Percentiles rank a stretch among this genome's conserved stretches.
Conservation (phyloP, 352 stramenopile genomes). For the Pythium rishiriense region DNA sequence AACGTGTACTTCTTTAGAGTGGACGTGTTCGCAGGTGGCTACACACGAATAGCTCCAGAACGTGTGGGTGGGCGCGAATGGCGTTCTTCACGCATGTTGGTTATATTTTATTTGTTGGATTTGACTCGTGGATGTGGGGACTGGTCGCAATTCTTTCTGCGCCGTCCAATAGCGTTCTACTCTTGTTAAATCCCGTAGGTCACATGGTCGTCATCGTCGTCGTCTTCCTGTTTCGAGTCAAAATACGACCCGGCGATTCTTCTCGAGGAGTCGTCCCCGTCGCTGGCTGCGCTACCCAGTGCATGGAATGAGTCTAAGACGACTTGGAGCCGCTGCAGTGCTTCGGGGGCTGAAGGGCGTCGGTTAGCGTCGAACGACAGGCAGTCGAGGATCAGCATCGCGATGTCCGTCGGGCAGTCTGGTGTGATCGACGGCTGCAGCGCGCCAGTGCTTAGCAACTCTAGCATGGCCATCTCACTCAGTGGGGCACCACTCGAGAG, state of each 20-base stretch:
- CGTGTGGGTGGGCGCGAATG: background rate
- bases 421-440: conserved; percentile 52
- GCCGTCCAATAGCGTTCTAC: background rate
- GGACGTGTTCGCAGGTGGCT: conserved; percentile 2
- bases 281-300: conserved; percentile 42
- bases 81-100: background rate
- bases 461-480: conserved; percentile 45
- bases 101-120: background rate
- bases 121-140: background rate
- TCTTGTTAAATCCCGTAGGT: conserved; percentile 15
- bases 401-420: conserved; percentile 46
- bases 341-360: conserved; percentile 45
- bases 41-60: conserved; percentile 6
- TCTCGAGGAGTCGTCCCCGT: background rate
- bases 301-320: conserved; percentile 52
- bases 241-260: conserved; percentile 11
- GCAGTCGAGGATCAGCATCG: conserved; percentile 51
- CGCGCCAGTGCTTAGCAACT: conserved; percentile 52
- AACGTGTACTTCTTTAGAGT: too few relatives aligned
- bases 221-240: conserved; percentile 8
- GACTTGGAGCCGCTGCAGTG: conserved; percentile 36
- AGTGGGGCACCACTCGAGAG: conserved; percentile 55
- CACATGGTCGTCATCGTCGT: conserved; percentile 14
- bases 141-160: background rate
- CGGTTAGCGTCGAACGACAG: conserved; percentile 45